Base-by-base conservation (phyloP, 2,329 filamentous ascomycete species). In the Dendryphion nanum region DNA sequence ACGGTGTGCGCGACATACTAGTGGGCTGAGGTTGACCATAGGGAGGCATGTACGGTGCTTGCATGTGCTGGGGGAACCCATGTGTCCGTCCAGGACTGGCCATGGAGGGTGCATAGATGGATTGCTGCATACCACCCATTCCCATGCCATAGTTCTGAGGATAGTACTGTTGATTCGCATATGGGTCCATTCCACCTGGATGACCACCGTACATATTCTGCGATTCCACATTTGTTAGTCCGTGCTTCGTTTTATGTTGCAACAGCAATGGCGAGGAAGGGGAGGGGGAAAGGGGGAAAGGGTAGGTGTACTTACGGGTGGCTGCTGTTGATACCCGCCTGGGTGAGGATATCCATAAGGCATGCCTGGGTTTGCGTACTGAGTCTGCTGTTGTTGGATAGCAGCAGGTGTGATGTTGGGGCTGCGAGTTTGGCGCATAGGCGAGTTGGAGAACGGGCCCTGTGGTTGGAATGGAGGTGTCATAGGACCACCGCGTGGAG, bases 1-100 rank as follows among this genome's bases (percentile, higher is more conserved):
- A 69, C 18, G 83, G 76, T 24, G 77, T 89, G 53, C 90, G 84
- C 2, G 90, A 93, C 61, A 64, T 64, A 28, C 72, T 71, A 41
- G 79, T 70, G 45, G 83, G 76, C 63, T 85, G 79, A 53, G 72
- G 74, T 47, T 69, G 68, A 19, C 64, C 71, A 57, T 77, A 82
- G 26, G 76, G 66, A 30, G 70, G 72, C 63, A 78, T 75, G 18
- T 71, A 76, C 8, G 66, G 66, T 38, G 69, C 69, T 46, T 64
- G 70, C 53, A 61, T 57, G 39, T 58, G 61, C 26, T 63, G 73
- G 68, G 41, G 75, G 70, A 57, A 76, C 68, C 47, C 73, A 69
- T 57, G 55, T 8, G 55, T 73, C 37, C 61, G 52, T 17, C 69
- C 66, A 23, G 72, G 72, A 45, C 70, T 73, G 31, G 67, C 64